Evolutionary conservation across 495 filamentous ascomycete species (phyloP), one percentile per base, ranked within the genome.

Genomic region (Cenococcum geophilum): DNA sequence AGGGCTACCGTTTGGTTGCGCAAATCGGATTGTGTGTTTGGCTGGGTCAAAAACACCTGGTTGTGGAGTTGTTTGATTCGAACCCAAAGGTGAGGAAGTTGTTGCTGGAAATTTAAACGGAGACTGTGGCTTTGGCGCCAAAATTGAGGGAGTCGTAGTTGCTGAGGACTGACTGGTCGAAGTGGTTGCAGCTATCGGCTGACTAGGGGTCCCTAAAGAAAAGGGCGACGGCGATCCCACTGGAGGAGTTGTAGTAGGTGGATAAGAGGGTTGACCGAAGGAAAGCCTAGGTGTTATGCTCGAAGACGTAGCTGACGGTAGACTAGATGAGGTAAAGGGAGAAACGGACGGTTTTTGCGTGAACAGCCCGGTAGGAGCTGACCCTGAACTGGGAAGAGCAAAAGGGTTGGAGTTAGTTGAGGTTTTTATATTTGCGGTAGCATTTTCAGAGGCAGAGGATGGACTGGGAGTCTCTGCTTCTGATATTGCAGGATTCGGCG

Each of bases 11-110:
- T 2, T 45, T 4, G 40, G 40, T 16, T 45, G 18, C 40, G 12
- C 40, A 45, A 45, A 45, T 14, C 40, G 40, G 18, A 45, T 45
- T 45, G 40, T 45, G 40, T 45, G 40, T 45, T 45, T 45, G 40
- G 3, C 11, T 14, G 40, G 40, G 11, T 45, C 40, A 14, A 45
- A 45, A 18, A 45, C 14, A 10, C 40, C 40, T 45, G 40, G 40
- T 18, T 14, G 40, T 4, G 40, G 40, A 18, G 40, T 45, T 45
- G 12, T 45, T 18, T 45, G 40, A 18, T 18, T 45, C 11, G 40
- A 45, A 4, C 14, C 11, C 18, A 18, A 4, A 16, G 40, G 18
- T 14, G 18, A 45, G 40, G 40, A 18, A 16, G 40, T 10, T 16
- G 18, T 45, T 14, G 40, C 1, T 4, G 40, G 40, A 14, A 45